phyloP scores from a whole-genome alignment of 371 early-diverging fungal genomes.

The Fennellomyces sp. region DNA sequence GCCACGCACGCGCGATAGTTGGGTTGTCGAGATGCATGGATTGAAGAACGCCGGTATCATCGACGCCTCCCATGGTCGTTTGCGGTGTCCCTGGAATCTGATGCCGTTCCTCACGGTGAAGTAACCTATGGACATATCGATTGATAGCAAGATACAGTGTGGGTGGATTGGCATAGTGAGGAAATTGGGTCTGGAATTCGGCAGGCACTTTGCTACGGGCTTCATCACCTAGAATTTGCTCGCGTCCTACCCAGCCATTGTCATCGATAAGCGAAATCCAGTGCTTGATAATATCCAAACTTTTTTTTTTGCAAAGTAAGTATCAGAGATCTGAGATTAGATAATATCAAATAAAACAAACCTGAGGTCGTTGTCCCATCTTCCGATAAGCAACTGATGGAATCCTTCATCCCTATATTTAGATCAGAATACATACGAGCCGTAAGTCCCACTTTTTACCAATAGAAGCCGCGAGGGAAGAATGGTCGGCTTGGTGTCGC shows the following conservation, averaged over 20 bases:
- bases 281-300: constrained; percentile 77
- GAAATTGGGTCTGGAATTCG: constrained; percentile 93
- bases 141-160: constrained; percentile 79
- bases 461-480: constrained; percentile 95
- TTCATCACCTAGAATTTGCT: constrained; percentile 94
- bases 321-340: neutral
- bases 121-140: constrained; percentile 55
- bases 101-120: neutral
- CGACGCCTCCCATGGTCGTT: constrained; percentile 9
- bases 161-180: constrained; percentile 94
- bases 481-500: constrained; percentile 92
- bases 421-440: neutral
- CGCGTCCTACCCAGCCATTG: constrained; percentile 93
- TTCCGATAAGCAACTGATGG: constrained; percentile 83
- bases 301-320: constrained; percentile 15
- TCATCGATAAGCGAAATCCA: constrained; percentile 85
- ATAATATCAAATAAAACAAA: constrained; percentile 9
- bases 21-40: constrained; percentile 53
- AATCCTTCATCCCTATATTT: constrained; percentile 89
- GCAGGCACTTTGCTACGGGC: constrained; percentile 88
- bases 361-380: constrained; percentile 88
- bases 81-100: constrained; percentile 5
- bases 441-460: constrained; percentile 45
- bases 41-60: constrained; percentile 42
- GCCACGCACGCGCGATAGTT: constrained; percentile 55